Base-by-base conservation (phyloP, 768 basidiomycete species). In the Auricularia sp. region DNA sequence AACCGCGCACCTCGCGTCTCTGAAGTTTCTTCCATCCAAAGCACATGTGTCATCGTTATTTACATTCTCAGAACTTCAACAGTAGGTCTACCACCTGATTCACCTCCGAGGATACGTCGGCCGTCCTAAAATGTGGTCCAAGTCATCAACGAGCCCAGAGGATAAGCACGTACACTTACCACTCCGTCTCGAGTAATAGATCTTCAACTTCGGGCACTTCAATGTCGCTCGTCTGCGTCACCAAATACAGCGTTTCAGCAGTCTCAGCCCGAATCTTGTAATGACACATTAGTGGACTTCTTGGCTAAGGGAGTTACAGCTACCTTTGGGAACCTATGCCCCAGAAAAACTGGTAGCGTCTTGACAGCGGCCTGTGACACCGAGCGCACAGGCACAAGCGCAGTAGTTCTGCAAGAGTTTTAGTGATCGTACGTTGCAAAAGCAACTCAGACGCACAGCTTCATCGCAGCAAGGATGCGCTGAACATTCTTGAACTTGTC, bases 271-370 rank as follows among this genome's bases (percentile, higher is more conserved):
- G 86, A 64, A 94, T 79, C 93, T 96, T 68, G 35, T 10, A n/a
- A 13, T 39, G 3, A 13, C 47, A 14, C 2, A 3, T 18, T 34
- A 54, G 45, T 51, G 18, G 18, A 21, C 47, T 21, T 21, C 14
- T 6, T 18, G 21, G 47, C 18, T 5, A 18, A 18, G 47, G 47
- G 47, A 45, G 44, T 54, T 42, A 16, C n/a, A 74, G 80, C 71
- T 71, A 94, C 94, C 76, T 82, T 86, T 51, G 94, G 93, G 75
- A 89, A 93, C 63, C 82, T 78, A 74, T 98, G 94, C 2, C 78
- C 76, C 63, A 98, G 81, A 75, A 94, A 94, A 24, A 79, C 73
- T 2, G 71, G 70, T 3, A 97, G 71, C 58, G 73, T 75, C 8
- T 76, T 69, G 16, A 84, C 75, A 67, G 73, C 74, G 21, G 66